Percentiles rank a stretch among this genome's conserved stretches.
phyloP scores from a whole-genome alignment of 1,139 yeast genomes.

The Pichia sp. region DNA sequence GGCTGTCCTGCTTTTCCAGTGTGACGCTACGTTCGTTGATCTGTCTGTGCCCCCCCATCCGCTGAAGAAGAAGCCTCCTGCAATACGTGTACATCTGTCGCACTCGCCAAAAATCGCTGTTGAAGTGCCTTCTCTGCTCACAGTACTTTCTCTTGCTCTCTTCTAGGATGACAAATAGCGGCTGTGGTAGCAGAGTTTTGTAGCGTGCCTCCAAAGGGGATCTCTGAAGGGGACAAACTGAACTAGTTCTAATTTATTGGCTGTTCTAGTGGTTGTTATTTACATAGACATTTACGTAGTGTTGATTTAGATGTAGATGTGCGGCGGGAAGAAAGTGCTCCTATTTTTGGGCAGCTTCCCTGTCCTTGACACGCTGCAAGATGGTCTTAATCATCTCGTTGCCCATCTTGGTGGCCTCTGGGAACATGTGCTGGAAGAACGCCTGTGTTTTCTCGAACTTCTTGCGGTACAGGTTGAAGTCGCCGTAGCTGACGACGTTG shows the following conservation, averaged over 20 bases:
- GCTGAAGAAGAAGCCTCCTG: background rate
- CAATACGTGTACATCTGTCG: background rate
- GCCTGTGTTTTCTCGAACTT: constrained; percentile 75
- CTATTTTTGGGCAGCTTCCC: constrained; percentile 19
- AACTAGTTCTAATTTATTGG: too few relatives aligned
- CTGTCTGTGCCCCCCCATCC: background rate
- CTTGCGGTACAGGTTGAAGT: constrained; percentile 63
- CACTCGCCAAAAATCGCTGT: background rate
- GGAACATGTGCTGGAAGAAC: constrained; percentile 80
- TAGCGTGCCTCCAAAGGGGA: too few relatives aligned
- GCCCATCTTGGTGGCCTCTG: constrained; percentile 87
- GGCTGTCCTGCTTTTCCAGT: background rate
- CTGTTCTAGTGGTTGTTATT: background rate
- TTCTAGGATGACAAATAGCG: too few relatives aligned
- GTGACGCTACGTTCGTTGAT: background rate
- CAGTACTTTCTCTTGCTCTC: too few relatives aligned
- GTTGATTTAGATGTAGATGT: background rate
- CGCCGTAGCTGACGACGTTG: constrained; percentile 70
- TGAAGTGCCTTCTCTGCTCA: background rate
- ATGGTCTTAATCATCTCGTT: constrained; percentile 95
- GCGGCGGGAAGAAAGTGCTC: background rate
- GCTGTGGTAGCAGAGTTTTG: too few relatives aligned
- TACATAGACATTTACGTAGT: background rate
- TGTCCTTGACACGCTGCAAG: constrained; percentile 46
- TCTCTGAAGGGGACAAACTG: too few relatives aligned